phyloP scores from a whole-genome alignment of 768 basidiomycete genomes.

The Lactarius hatsudake region DNA sequence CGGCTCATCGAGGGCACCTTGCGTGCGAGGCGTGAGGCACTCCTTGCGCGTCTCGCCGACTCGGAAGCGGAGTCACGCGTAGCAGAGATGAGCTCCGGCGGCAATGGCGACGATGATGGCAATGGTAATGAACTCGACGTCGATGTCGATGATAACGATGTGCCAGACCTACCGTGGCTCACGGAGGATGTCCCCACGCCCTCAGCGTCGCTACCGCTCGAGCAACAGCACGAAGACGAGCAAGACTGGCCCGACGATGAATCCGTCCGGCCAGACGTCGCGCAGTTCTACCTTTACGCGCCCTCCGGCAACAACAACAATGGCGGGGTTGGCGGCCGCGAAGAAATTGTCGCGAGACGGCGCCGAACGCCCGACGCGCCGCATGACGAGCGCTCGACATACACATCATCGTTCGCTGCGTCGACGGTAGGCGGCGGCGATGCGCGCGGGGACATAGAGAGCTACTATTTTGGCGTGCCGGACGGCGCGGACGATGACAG shows the following conservation, averaged over 20 bases:
- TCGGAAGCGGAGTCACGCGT: neutral
- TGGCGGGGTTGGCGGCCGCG: neutral
- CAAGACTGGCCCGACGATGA: conserved; percentile 20
- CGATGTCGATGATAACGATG: neutral
- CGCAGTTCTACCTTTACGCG: conserved; percentile 22
- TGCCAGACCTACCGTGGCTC: neutral
- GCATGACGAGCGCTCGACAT: conserved; percentile 24
- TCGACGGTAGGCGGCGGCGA: conserved; percentile 1
- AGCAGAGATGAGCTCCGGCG: neutral
- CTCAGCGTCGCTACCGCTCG: neutral
- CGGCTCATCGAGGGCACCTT: conserved; percentile 27
- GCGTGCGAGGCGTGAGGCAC: conserved; percentile 3
- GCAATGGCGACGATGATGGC: neutral
- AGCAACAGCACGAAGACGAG: conserved; percentile 1
- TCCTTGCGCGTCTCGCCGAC: neutral
- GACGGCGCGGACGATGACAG: neutral
- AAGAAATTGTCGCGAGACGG: neutral
- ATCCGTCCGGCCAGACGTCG: conserved; percentile 21
- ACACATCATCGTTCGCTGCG: conserved; percentile 2
- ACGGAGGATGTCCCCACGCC: neutral
- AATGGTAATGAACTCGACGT: neutral
- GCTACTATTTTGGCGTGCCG: conserved; percentile 7
- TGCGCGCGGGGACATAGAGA: conserved; percentile 6
- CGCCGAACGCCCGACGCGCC: conserved; percentile 7
- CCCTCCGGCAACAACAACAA: neutral